Percentiles rank a stretch among this genome's conserved stretches.
phyloP scores from a whole-genome alignment of 495 filamentous ascomycete species.

The Daldinia grandis region DNA sequence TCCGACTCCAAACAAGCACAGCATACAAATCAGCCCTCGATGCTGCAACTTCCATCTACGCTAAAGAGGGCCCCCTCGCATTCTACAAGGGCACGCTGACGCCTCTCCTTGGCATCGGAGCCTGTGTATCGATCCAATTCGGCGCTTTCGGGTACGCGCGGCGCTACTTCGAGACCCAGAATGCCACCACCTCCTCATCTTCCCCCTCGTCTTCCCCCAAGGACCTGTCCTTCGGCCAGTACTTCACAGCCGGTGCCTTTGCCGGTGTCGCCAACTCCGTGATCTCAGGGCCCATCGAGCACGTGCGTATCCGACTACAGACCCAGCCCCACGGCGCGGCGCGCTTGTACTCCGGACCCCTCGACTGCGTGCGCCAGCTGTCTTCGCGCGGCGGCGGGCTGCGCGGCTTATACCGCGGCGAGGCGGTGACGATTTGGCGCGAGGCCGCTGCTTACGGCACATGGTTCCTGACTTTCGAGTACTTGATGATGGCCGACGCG shows the following conservation, averaged over 20 bases:
- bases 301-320: conserved; percentile 96
- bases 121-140: conserved; percentile 97
- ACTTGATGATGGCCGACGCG: conserved; percentile 90
- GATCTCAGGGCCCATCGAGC: conserved; percentile 93
- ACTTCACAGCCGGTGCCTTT: conserved; percentile 89
- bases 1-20: conserved; percentile 88
- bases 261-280: conserved; percentile 90
- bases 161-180: conserved; percentile 79
- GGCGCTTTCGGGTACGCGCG: conserved; percentile 95
- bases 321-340: conserved; percentile 88
- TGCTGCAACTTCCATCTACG: conserved; percentile 82
- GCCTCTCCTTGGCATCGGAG: conserved; percentile 95
- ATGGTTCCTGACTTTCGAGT: conserved; percentile 97
- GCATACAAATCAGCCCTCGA: conserved; percentile 82
- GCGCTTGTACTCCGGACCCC: conserved; percentile 81
- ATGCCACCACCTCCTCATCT: conserved; percentile 57
- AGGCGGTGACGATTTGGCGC: conserved; percentile 83
- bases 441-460: conserved; percentile 94
- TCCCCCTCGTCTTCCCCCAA: conserved; percentile 45
- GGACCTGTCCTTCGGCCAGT: conserved; percentile 78
- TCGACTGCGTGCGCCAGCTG: conserved; percentile 91
- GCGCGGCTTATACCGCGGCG: conserved; percentile 83
- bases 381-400: conserved; percentile 68
- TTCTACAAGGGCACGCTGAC: conserved; percentile 99
- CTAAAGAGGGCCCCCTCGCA: conserved; percentile 84